Base-by-base conservation (phyloP, 2,329 filamentous ascomycete species). In the Raffaelea arxii region DNA sequence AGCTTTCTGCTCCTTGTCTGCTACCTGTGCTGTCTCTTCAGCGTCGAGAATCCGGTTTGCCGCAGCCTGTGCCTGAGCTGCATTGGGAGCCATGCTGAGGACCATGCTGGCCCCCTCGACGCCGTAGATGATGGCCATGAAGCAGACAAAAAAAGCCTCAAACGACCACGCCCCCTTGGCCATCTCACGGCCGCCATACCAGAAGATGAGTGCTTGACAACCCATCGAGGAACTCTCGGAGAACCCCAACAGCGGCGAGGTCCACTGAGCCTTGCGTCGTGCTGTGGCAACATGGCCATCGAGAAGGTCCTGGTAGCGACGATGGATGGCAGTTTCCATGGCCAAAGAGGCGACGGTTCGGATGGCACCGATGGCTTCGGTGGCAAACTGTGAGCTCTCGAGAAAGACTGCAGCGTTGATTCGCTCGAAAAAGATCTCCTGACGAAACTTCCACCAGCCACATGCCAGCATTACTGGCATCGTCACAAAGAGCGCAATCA, bases 1-100 rank as follows among this genome's bases (percentile, higher is more conserved):
- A 86, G 70, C 1, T n/a, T n/a, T n/a, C n/a, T n/a, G n/a, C 86
- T 80, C n/a, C 7, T n/a, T 6, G 32, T 36, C 32, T 12, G 14
- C 32, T 6, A 36, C 32, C 14, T 36, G 14, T 6, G 19, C 14
- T 18, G 32, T n/a, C 32, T 36, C 14, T 12, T 18, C 14, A 18
- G 19, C 7, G 16, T 36, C 32, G 16, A 36, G 7, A 6, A 36
- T 36, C 7, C 32, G 32, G 32, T 36, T 36, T 12, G 32, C 32
- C 32, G 32, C 32, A n/a, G 32, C 7, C 32, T 12, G 19, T 6
- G 32, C 32, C 32, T 36, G 32, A 18, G 32, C 32, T 18, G 6
- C 16, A 36, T 18, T 36, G 6, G 32, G 32, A 6, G 14, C 32
- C 16, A 36, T n/a, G 19, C 32, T 36, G 32, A 36, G 32, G 14